Percentiles rank a stretch among this genome's conserved stretches.
Evolutionary conservation across 805 yeast genomes (phyloP).

Genomic region (Ogataea kodamae): DNA sequence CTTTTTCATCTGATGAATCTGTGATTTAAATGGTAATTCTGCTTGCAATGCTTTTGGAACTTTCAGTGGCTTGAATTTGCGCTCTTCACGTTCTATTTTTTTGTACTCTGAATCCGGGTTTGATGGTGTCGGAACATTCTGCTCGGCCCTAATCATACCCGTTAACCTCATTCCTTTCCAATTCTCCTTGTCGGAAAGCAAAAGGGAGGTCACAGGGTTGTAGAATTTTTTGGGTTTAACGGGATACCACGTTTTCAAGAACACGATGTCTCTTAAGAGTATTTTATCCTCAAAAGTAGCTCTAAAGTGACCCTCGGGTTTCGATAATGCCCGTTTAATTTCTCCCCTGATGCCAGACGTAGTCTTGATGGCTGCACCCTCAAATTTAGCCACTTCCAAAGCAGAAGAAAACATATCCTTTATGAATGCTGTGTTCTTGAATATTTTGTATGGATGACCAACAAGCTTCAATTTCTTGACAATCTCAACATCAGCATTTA

Average conservation of each 20-base stretch:
- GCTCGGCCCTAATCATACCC: conserved; percentile 84
- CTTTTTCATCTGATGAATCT: conserved; percentile 83
- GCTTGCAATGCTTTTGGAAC: conserved; percentile 79
- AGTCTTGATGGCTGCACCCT: conserved; percentile 95
- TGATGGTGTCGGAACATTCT: conserved; percentile 60
- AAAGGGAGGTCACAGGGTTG: conserved; percentile 91
- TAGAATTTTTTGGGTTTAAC: conserved; percentile 86
- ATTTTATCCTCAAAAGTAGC: conserved; percentile 97
- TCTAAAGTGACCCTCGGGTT: conserved; percentile 93
- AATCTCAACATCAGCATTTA: conserved; percentile 84
- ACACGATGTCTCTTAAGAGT: conserved; percentile 82
- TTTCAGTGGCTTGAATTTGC: conserved; percentile 81
- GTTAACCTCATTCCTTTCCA: conserved; percentile 98
- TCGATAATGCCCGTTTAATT: conserved; percentile 87
- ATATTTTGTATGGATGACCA: conserved; percentile 90
- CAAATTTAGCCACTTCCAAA: conserved; percentile 94
- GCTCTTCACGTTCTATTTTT: conserved; percentile 78
- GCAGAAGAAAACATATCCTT: conserved; percentile 94
- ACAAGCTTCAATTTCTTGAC: conserved; percentile 94
- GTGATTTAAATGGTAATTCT: conserved; percentile 87
- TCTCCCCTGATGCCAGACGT: conserved; percentile 98
- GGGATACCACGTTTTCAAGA: conserved; percentile 96
- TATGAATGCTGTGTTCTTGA: conserved; percentile 93
- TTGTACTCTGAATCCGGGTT: conserved; percentile 47
- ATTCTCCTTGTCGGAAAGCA: conserved; percentile 69